Base-by-base conservation (phyloP, 2,329 filamentous ascomycete species). In the Epichloe sp. region DNA sequence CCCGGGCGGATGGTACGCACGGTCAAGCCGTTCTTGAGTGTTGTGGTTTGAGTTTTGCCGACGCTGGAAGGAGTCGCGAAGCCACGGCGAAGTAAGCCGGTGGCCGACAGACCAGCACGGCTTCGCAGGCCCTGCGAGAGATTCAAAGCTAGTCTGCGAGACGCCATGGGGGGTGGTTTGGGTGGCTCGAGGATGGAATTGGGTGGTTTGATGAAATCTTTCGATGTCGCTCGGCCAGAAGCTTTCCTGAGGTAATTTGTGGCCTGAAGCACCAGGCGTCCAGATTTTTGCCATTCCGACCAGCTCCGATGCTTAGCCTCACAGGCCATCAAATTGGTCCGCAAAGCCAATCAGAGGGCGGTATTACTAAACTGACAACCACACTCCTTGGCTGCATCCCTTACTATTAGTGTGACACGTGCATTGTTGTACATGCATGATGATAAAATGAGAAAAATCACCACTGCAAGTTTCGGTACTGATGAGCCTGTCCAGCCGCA, bases 1-100 rank as follows among this genome's bases (percentile, higher is more conserved):
- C 54, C 58, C 52, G 53, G 47, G 52, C 47, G 56, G 56, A 59
- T 60, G 58, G 57, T 59, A 59, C 73, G 71, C 72, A 96, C 91
- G 65, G 93, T 98, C 77, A 98, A 81, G 71, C 93, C 93, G 79
- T 97, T 98, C 75, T 85, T 87, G 68, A 98, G 80, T 51, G 93
- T 98, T 57, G 93, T 97, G 65, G 87, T 90, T 79, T 97, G 85
- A 63, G 90, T 96, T 77, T 87, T 91, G 77, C 83, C 76, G 72
- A 83, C 79, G 59, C 71, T 69, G 54, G 93, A 83, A 63, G 91
- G 90, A 61, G 90, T 91, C 65, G 91, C 91, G 69, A 96, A 88
- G 68, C 86, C 86, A 77, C 91, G 82, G 72, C 82, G 85, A 72
- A 93, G 76, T 60, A 85, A 79, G 70, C 81, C 76, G 68, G 88